Percentiles rank a stretch among this genome's conserved stretches.
Conservation (phyloP, 495 filamentous ascomycete genomes). For the Penicillium robsamsonii region DNA sequence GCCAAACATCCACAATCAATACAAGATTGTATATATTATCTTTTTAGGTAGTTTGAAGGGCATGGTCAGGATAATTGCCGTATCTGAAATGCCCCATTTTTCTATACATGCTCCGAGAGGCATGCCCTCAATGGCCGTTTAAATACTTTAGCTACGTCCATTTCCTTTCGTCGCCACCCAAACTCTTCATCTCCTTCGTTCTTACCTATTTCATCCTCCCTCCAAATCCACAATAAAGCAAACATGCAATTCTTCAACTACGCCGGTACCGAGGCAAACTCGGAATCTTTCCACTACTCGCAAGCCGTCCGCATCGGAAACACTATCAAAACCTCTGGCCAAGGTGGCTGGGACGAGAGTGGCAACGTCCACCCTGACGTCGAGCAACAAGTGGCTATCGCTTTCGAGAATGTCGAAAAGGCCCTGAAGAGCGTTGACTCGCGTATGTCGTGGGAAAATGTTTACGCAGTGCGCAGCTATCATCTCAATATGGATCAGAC, state of each 20-base stretch:
- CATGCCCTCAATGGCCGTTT: background rate
- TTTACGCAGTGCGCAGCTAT: constrained; percentile 18
- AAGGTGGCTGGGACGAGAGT: constrained; percentile 17
- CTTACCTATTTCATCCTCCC: background rate
- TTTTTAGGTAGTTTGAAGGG: background rate
- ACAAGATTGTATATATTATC: background rate
- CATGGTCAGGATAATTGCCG: background rate
- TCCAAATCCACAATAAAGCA: background rate
- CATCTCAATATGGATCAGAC: constrained; percentile 17
- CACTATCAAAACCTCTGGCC: constrained; percentile 17
- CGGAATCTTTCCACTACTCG: constrained; percentile 20
- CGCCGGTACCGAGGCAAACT: constrained; percentile 17
- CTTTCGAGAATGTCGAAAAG: constrained; percentile 15
- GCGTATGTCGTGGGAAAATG: constrained; percentile 17
- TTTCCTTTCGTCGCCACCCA: background rate
- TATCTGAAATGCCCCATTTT: background rate
- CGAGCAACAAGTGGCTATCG: constrained; percentile 15
- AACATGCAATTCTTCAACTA: constrained; percentile 18
- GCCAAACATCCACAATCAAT: background rate
- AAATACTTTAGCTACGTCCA: background rate
- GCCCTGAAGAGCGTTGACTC: constrained; percentile 13
- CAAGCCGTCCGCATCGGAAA: constrained; percentile 15
- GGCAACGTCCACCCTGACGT: constrained; percentile 10
- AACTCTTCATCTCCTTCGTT: background rate
- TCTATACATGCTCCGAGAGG: constrained; percentile 3